Evolutionary conservation across 352 stramenopile species (phyloP), one percentile per base, ranked within the genome.

Genomic region (Lagenidium giganteum): DNA sequence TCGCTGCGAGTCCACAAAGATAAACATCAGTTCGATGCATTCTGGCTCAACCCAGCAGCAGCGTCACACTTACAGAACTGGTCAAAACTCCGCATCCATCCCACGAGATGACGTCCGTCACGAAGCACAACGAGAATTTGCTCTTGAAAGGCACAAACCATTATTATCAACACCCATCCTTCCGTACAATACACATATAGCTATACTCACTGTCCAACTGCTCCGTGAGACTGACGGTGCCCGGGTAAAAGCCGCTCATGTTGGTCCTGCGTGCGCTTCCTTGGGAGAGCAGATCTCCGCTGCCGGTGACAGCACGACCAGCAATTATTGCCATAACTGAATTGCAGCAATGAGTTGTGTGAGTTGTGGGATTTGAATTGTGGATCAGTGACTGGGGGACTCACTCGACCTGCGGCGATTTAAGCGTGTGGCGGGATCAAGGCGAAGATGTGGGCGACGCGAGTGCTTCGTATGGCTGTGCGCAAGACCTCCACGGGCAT

Each of bases 21-120:
- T 20, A 27, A 40, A 17, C 9, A 29, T 29, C 16, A 36, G 27
- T 33, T 51, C 18, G 26, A 22, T 28, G 7, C 17, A 26, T 21
- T 18, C 14, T 38, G 8, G 16, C n/a, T 20, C 8, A 40, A 23
- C 16, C 29, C 47, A 3, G 6, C 23, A 5, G 27, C n/a, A 35
- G 25, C 6, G 9, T 12, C 5, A 8, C 2, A 70, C 76, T 44
- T 64, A 93, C 82, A 93, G 50, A 75, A 93, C 44, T 92, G 79
- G 47, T 95, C 80, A 39, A 95, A 93, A 53, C 80, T 93, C n/a
- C 79, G 80, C 17, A 92, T 59, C 34, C 80, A 92, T 39, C 94
- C 92, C 31, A 97, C 79, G 36, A 99, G 71, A 67, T 99, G 93
- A 32, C 95, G 83, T 25, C 95, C 95, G 66, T 99, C 96, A 35